A percentile compares a stretch with the other conserved stretches of the same genome.
phyloP scores from a whole-genome alignment of 768 basidiomycete genomes.

The Trametes cinnabarina region DNA sequence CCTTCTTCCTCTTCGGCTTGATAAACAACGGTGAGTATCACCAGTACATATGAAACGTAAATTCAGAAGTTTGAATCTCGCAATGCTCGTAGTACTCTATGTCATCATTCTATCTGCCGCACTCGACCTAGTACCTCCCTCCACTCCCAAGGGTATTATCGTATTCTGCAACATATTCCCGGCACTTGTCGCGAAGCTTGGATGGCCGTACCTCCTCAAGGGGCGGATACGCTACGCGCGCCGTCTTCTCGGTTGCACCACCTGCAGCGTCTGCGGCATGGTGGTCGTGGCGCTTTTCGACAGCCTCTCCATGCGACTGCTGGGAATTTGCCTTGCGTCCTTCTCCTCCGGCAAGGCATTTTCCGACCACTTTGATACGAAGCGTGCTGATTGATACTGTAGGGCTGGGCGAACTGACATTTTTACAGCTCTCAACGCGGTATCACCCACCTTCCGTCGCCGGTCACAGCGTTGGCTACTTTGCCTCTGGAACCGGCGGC shows the following conservation, averaged over 20 bases:
- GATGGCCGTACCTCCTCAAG: conserved; percentile 88
- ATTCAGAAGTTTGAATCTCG: not conserved
- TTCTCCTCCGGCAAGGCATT: conserved; percentile 70
- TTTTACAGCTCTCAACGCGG: conserved; percentile 87
- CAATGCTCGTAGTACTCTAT: conserved; percentile 65
- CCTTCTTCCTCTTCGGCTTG: conserved; percentile 90
- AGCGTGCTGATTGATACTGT: not conserved
- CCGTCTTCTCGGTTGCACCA: conserved; percentile 72
- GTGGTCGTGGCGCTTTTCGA: conserved; percentile 79
- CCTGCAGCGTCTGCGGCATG: conserved; percentile 81
- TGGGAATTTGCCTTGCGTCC: conserved; percentile 81
- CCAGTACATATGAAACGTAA: not conserved
- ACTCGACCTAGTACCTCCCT: conserved; percentile 86
- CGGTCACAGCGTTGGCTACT: conserved; percentile 86
- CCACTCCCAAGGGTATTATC: conserved; percentile 93
- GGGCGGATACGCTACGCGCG: conserved; percentile 80
- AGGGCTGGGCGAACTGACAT: conserved; percentile 94
- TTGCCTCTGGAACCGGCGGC: conserved; percentile 91
- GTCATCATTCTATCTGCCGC: conserved; percentile 97
- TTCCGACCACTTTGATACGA: not conserved
- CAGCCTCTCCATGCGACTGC: conserved; percentile 60
- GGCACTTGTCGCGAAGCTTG: conserved; percentile 80
- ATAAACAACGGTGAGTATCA: conserved; percentile 77
- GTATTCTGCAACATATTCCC: conserved; percentile 95
- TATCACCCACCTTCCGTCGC: conserved; percentile 67